Percentiles rank a stretch among this genome's conserved stretches.
Evolutionary conservation across 768 basidiomycete species (phyloP).

Genomic region (Termitomyces sp.): DNA sequence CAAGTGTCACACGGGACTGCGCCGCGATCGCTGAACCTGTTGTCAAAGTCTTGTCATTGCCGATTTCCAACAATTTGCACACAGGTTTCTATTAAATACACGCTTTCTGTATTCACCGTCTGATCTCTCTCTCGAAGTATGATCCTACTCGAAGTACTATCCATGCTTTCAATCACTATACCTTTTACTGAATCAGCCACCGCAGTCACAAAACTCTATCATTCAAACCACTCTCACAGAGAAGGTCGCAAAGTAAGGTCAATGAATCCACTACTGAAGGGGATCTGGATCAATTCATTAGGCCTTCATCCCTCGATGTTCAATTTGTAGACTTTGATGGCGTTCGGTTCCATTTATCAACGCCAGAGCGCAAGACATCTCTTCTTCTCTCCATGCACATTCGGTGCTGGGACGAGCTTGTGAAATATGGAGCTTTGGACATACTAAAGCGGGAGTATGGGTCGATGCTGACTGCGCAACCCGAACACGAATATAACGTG

Average conservation of each 20-base stretch:
- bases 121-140: constrained; percentile 29
- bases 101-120: neutral
- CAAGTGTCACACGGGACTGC: neutral
- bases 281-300: constrained; percentile 26
- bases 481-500: constrained; percentile 88
- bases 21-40: neutral
- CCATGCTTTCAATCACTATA: neutral
- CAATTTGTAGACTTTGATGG: constrained; percentile 98
- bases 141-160: constrained; percentile 80
- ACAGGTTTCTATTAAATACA: neutral
- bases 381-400: constrained; percentile 94
- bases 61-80: no score
- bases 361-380: constrained; percentile 76
- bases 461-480: constrained; percentile 51
- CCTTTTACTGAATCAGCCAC: constrained; percentile 4
- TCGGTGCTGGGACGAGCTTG: constrained; percentile 94
- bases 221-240: constrained; percentile 87
- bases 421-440: constrained; percentile 78
- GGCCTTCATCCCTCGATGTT: constrained; percentile 88
- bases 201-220: constrained; percentile 85
- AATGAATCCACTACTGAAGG: neutral
- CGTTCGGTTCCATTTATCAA: constrained; percentile 90
- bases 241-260: constrained; percentile 71
- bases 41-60: no score
- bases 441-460: constrained; percentile 84